Evolutionary conservation across 768 basidiomycete genomes (phyloP), one percentile per base, ranked within the genome.

Genomic region (Coprinellus aureogranulatus): DNA sequence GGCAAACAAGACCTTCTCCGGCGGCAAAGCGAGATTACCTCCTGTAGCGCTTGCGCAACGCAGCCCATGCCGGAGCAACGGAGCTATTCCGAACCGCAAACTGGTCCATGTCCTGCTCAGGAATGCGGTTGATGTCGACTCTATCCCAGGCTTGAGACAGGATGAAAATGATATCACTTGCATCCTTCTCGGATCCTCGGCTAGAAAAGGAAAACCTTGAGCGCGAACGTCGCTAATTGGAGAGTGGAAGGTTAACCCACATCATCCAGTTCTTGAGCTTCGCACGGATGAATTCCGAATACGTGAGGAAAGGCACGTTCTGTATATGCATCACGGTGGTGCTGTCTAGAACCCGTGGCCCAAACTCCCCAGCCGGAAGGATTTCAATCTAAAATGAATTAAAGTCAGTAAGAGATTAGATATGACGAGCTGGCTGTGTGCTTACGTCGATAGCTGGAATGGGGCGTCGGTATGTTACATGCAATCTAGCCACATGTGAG

Each of bases 211-310:
- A 55, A 30, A 51, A 62, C 45, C 51, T 11, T 25, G 27, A 61
- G 45, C 58, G 64, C 60, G 64, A 59, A 61, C 23, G 55, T 40
- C 57, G 49, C 57, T 61, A 45, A 42, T 45, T 59, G 34, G 49
- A 53, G 57, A 61, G 52, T 42, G 55, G 56, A 59, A 62, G 50
- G 56, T 50, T 59, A 57, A 60, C 65, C 65, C 77, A 89, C 91
- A 90, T 87, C 61, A 85, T 79, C 91, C 91, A 94, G 18, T 82
- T 72, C 64, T 89, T 92, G 52, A 94, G 77, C 76, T 93, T 94
- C 46, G 90, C 90, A 64, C 91, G 80, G 65, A 93, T 73, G 72
- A 93, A 93, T 70, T 94, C 91, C 40, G 91, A 90, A 59, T 89
- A 76, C n/a, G 87, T 86, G 64, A 94, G 73, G 76, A 93, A 93